Evolutionary conservation across 1,139 yeast species (phyloP).

Genomic region (Arxiozyma slooffiae): DNA sequence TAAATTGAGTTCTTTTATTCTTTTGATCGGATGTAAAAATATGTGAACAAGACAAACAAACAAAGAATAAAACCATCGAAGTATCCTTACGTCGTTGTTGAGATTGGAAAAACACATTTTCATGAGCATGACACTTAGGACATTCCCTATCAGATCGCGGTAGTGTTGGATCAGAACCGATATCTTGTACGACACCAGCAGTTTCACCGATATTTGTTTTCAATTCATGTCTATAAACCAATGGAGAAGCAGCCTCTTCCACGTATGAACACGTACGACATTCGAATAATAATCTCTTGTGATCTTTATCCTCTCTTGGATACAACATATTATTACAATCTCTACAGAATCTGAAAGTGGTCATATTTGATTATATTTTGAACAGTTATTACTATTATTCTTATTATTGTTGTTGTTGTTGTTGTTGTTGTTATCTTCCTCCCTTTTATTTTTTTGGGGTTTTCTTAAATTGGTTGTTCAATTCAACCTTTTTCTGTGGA

Average conservation of each 20-base stretch:
- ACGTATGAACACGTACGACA: slow-evolving; percentile 94
- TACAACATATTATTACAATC: slow-evolving; percentile 97
- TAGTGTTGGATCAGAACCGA: slow-evolving; percentile 91
- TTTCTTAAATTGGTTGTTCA: no score
- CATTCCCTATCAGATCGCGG: slow-evolving; percentile 92
- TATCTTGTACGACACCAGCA: slow-evolving; percentile 95
- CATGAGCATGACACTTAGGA: slow-evolving; percentile 76
- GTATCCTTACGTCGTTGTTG: slow-evolving; percentile 94
- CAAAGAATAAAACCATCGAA: slow-evolving; percentile 89
- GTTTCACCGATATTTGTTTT: slow-evolving; percentile 81
- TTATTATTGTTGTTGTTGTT: no score
- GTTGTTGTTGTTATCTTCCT: no score
- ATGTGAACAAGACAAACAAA: slow-evolving; percentile 77
- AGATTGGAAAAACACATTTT: slow-evolving; percentile 92
- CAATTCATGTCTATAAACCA: slow-evolving; percentile 88
- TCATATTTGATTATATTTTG: slow-evolving; percentile 54
- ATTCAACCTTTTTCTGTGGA: no score
- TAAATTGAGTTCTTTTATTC: slow-evolving; percentile 30
- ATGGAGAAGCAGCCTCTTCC: slow-evolving; percentile 80
- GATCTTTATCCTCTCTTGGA: slow-evolving; percentile 86
- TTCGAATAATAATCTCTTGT: slow-evolving; percentile 65
- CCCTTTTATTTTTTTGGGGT: no score
- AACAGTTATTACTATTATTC: no score
- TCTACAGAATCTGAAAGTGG: slow-evolving; percentile 85
- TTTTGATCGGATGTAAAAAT: slow-evolving; percentile 43